Evolutionary conservation across 163 green algal genomes (phyloP), one percentile per base, ranked within the genome.

Genomic region (Scenedesmus sp.): DNA sequence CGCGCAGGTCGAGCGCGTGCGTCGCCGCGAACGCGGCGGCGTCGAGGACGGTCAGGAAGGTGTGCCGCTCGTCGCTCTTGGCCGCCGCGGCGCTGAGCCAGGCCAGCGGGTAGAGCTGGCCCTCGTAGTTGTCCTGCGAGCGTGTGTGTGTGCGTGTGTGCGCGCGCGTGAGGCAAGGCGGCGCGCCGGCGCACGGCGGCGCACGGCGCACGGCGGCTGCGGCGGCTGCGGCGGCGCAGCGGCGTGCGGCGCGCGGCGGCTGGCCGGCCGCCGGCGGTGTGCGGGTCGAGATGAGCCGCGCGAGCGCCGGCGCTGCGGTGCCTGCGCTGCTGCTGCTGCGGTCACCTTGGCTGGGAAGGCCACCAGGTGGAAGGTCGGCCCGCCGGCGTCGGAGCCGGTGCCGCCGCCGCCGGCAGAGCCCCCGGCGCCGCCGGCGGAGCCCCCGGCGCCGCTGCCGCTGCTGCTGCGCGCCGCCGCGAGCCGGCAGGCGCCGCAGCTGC

Each of bases 331-430:
- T 60, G 51, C 11, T 29, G 54, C 54, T 84, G 45, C 50, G 66
- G 0, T 78, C 78, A 2, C 89, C 66, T 93, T 87, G 7, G 82
- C 86, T 1, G 90, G 88, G 56, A 88, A 90, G 0, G 87, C 89
- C 74, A 95, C 90, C 26, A 95, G 78, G 73, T 83, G 85, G 57
- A 54, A 81, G 0, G 75, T 72, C 0, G 33, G 29, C 26, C 24
- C 33, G 0, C 22, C 14, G 4, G 34, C 34, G 29, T 45, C 17
- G 62, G n/a, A n/a, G 62, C 62, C 31, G 36, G 20, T 51, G 62
- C 2, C 29, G 62, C 36, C 34, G 62, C 62, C 29, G 62, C 62
- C 31, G 62, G 22, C 24, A 24, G n/a, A 29, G 1, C 33, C 33
- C 33, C 18, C 18, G 9, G 15, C 31, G 17, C 9, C 33, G 48